Evolutionary conservation across 768 basidiomycete species (phyloP), one percentile per base, ranked within the genome.

Genomic region (Amanita rimosa): DNA sequence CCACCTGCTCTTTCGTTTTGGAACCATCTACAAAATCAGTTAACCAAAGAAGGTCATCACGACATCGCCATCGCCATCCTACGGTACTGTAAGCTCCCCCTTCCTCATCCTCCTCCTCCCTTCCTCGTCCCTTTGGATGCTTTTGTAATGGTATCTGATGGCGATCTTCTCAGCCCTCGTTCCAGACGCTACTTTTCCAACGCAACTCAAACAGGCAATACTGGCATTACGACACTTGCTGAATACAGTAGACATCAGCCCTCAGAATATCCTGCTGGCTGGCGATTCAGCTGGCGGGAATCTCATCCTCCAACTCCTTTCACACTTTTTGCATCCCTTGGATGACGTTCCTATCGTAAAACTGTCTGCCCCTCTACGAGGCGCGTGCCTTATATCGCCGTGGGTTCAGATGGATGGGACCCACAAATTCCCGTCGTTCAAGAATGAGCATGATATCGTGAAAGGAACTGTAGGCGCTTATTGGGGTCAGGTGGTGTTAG

Each of bases 211-310:
- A 10, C 67, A 70, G 46, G 54, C 61, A 1, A 44, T 57, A 3
- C 39, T 54, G 6, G 67, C 62, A 3, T 50, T 70, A n/a, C 50
- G 64, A 26, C 63, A 66, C 49, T 58, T 70, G 13, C 40, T 49
- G n/a, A 17, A 40, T 24, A 27, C n/a, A n/a, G n/a, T 42, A 14
- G 67, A 66, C 10, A 53, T 67, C 6, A 49, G 54, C 10, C 65
- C 66, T 5, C 50, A 54, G 33, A 58, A 68, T 52, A 54, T 70
- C 16, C 57, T 64, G 39, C 48, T 71, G 10, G 62, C 60, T 5
- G 67, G 67, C 19, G 69, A 71, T 53, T 71, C 69, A 8, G 71
- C 71, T 8, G 71, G 71, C 9, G 68, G 55, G 0, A 64, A 64
- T 39, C 59, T 71, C 22, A 54, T 64, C 26, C 55, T 68, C 24